These are phyloP conservation scores for Hippophae rhamnoides DNA, from an alignment of 306 rosid genomes.

Conservation along the genomic window DNA sequence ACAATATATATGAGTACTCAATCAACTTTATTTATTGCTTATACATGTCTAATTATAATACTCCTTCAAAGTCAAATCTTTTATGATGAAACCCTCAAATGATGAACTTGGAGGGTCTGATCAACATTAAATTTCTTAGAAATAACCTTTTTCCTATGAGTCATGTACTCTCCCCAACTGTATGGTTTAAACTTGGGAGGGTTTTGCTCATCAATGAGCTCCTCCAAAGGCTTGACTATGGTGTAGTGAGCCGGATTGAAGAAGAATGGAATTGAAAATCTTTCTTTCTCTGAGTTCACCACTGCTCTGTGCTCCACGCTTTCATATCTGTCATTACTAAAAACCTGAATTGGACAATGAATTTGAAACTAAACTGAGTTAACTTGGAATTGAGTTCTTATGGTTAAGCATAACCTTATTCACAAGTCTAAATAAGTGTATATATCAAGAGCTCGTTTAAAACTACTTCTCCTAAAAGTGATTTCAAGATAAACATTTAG, in stretches of 20 bases:
- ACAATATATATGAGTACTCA: too few species aligned
- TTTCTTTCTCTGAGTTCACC: slow-evolving; percentile 39
- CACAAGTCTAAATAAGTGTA: too few species aligned
- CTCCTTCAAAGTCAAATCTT: neutral
- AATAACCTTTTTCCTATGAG: slow-evolving; percentile 26
- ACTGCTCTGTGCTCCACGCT: slow-evolving; percentile 67
- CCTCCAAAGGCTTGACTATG: slow-evolving; percentile 41
- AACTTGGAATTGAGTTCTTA: neutral
- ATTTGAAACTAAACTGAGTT: neutral
- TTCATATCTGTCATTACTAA: slow-evolving; percentile 65
- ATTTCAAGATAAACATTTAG: too few species aligned
- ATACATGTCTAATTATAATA: too few species aligned
- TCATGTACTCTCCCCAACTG: slow-evolving; percentile 48
- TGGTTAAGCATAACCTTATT: too few species aligned
- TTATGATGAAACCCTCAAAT: slow-evolving; percentile 24
- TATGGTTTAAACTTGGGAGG: slow-evolving; percentile 44
- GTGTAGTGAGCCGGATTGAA: slow-evolving; percentile 50
- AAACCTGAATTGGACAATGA: slow-evolving; percentile 25
- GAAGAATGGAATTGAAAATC: slow-evolving; percentile 60
- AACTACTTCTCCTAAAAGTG: too few species aligned
- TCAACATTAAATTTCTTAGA: slow-evolving; percentile 36
- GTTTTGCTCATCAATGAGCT: slow-evolving; percentile 29
- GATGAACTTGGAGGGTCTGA: slow-evolving; percentile 30
- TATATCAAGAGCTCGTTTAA: too few species aligned
- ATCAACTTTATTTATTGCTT: too few species aligned